Evolutionary conservation across 2,329 filamentous ascomycete species (phyloP).

Genomic region (Monosporascus sp.): DNA sequence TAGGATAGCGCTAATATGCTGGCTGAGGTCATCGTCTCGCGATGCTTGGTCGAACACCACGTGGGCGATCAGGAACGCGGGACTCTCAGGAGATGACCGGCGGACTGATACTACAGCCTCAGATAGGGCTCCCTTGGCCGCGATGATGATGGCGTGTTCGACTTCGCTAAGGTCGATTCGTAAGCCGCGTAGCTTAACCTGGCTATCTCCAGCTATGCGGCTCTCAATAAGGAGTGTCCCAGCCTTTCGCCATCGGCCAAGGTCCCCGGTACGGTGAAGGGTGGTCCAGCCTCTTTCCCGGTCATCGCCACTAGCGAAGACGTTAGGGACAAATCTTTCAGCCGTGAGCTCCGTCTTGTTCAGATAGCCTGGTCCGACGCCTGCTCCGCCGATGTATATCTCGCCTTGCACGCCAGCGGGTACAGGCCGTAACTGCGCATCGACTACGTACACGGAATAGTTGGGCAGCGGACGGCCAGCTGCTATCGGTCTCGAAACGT

Average conservation of each 20-base stretch:
- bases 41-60: slow-evolving; percentile 9
- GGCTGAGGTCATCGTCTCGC: neutral
- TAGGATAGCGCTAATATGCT: slow-evolving; percentile 6
- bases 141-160: slow-evolving; percentile 16
- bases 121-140: slow-evolving; percentile 9
- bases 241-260: neutral
- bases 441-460: slow-evolving; percentile 1
- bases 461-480: slow-evolving; percentile 3
- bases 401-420: neutral
- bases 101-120: slow-evolving; percentile 20
- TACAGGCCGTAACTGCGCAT: neutral
- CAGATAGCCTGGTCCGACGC: slow-evolving; percentile 1
- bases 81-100: neutral
- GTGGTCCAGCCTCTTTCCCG: slow-evolving; percentile 6
- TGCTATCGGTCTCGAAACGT: neutral
- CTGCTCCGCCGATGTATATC: slow-evolving; percentile 2
- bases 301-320: neutral
- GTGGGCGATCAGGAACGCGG: slow-evolving; percentile 12
- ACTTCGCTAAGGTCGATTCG: slow-evolving; percentile 38
- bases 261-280: slow-evolving; percentile 4
- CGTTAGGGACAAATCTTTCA: neutral
- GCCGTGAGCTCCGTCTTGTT: neutral
- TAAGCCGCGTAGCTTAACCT: slow-evolving; percentile 35
- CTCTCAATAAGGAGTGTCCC: slow-evolving; percentile 3
- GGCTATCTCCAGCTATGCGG: slow-evolving; percentile 34